Base-by-base conservation (phyloP, 2,329 filamentous ascomycete species). In the Purpureocillium lavendulum region DNA sequence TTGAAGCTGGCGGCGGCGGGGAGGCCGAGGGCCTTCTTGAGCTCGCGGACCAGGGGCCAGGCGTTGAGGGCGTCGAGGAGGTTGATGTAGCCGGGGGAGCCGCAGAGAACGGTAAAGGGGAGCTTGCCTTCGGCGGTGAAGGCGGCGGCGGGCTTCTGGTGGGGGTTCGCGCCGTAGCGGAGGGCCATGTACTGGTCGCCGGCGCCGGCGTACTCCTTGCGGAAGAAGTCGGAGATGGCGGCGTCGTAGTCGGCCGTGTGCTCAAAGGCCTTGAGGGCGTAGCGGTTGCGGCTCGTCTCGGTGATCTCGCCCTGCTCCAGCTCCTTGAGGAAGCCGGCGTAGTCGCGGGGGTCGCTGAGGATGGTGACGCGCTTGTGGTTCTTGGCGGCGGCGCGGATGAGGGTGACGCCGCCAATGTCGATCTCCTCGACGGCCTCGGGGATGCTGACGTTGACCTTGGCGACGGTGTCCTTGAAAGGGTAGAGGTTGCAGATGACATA, bases 401-500 rank as follows among this genome's bases (percentile, higher is more conserved):
- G 81, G 30, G 92, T 98, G 38, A 98, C 92, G 54, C 92, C 92
- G 49, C 89, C 92, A 59, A 98, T 96, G 66, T 98, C 92, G 56
- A 98, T 94, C 71, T 98, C 92, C 69, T 98, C 92, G 30, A 98
- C 90, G 38, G 92, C 92, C 69, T 98, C 90, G 38, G 87, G 80
- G 47, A 98, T 86, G 45, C 90, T 97, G 56, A 98, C 92, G 57
- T 95, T 94, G 70, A 94, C 81, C 75, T 96, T 94, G 54, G 88
- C 84, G 53, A 98, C 82, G 26, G 92, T 98, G 62, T 97, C 89
- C 72, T 96, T 96, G 80, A 98, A 98, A 11, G 92, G 92, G 66
- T 98, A 97, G 40, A 98, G 77, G 70, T 98, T 98, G 82, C 92
- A 97, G 60, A 98, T 84, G 53, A 95, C 87, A 55, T 83, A 94